These are phyloP conservation scores for Pinus albicaulis DNA, from an alignment of 75 land plant genomes.

Conservation along the genomic window DNA sequence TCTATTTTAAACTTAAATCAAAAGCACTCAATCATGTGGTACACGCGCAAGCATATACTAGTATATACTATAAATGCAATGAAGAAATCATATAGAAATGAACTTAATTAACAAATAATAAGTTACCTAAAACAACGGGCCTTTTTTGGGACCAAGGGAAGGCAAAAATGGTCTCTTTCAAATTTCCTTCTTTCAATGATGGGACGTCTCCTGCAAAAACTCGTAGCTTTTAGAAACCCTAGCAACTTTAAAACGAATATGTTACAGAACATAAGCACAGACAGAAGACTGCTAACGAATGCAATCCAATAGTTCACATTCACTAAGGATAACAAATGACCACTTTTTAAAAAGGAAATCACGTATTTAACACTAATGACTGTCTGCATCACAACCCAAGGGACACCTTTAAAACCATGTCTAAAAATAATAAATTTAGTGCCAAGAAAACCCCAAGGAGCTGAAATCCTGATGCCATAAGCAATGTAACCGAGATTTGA, in stretches of 20 bases:
- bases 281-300: no score
- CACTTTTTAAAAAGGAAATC: not conserved
- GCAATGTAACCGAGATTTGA: no score
- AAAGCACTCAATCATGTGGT: not conserved
- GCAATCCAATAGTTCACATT: not conserved
- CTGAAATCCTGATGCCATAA: not conserved
- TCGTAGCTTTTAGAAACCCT: not conserved
- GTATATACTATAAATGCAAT: not conserved
- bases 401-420: not conserved
- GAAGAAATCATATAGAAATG: not conserved
- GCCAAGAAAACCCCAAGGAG: not conserved
- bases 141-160: constrained; percentile 73
- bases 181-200: constrained; percentile 75
- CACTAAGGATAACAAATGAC: not conserved
- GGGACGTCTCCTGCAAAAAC: constrained; percentile 78
- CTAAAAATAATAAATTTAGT: not conserved
- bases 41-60: no score
- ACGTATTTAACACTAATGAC: not conserved
- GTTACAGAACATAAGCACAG: no score
- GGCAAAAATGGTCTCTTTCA: constrained; percentile 61
- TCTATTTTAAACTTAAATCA: not conserved
- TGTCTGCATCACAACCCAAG: not conserved
- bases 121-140: constrained; percentile 71
- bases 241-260: not conserved
- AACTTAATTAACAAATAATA: not conserved